Evolutionary conservation across 2,329 filamentous ascomycete genomes (phyloP).

Genomic region (Aspergillus pseudoviridinutans): DNA sequence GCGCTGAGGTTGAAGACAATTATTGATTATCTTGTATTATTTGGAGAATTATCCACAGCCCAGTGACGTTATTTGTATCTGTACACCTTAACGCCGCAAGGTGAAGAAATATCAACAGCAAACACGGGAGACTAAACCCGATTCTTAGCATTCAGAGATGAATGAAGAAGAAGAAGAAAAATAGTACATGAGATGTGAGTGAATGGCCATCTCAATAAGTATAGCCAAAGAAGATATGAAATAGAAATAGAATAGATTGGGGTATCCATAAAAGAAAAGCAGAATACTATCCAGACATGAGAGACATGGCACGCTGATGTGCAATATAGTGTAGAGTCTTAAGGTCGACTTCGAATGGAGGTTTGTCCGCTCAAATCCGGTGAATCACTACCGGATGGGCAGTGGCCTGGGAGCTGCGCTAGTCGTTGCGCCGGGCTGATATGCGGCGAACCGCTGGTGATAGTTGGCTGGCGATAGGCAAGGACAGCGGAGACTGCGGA

Average conservation of each 20-base stretch:
- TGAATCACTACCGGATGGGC: neutral
- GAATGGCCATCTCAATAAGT: neutral
- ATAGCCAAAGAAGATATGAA: slow-evolving; percentile 6
- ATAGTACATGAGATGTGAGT: neutral
- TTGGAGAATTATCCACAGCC: neutral
- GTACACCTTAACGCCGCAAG: neutral
- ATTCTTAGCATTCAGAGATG: neutral
- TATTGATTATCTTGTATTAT: neutral
- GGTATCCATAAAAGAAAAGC: slow-evolving; percentile 6
- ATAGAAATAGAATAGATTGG: slow-evolving; percentile 5
- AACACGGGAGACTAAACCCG: neutral
- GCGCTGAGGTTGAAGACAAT: neutral
- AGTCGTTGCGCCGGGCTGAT: neutral
- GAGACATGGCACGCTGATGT: neutral
- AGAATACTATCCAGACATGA: slow-evolving; percentile 8
- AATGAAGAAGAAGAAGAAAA: neutral
- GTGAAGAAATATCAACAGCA: neutral
- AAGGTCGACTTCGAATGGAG: neutral
- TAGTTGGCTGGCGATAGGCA: neutral
- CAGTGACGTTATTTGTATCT: neutral
- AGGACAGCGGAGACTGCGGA: neutral
- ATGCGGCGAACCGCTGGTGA: neutral
- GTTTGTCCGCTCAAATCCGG: neutral
- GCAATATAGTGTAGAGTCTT: neutral
- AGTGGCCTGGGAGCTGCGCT: neutral